Base-by-base conservation (phyloP, 495 filamentous ascomycete species). In the Talaromyces wortmannii region DNA sequence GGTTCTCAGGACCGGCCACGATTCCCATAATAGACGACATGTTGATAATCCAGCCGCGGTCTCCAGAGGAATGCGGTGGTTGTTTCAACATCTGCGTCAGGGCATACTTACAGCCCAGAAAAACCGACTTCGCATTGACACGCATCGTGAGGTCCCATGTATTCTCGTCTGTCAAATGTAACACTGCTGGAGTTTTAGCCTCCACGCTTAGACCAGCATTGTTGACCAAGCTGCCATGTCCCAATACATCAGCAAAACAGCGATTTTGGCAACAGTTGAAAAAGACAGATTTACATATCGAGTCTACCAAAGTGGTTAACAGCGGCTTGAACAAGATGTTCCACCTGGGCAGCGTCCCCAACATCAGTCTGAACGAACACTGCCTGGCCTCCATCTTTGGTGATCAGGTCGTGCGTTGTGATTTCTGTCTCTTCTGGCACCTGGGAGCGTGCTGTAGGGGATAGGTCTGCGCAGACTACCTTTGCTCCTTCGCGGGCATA, bases 1-100 rank as follows among this genome's bases (percentile, higher is more conserved):
- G 23, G 4, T 23, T 23, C 23, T 23, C 23, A 23, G 23, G 23
- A 23, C 23, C 23, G 23, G 23, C 23, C 23, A 23, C 23, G 4
- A 23, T 23, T 23, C 23, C 23, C 23, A 23, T 23, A 4, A 23
- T 23, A 23, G 70, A 76, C 0, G 77, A 70, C 0, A 78, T 74
- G 51, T 83, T 84, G 32, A 83, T 62, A 43, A 84, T 80, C 78
- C 79, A 82, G 7, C 81, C 82, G 36, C 78, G 55, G 55, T 81
- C 71, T 6, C 75, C 72, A 5, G 63, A 73, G 0, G 65, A 30
- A 54, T 68, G 63, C 0, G 66, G 70, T 7, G 73, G 67, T 55
- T 85, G 82, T n/a, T 63, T 59, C 12, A 82, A 55, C 72, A 82
- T 80, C 61, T 83, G 80, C 0, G 60, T 55, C 12, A 71, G 56